These are phyloP conservation scores for Colletotrichum scovillei DNA, from an alignment of 2,329 filamentous ascomycete genomes.

Conservation along the genomic window DNA sequence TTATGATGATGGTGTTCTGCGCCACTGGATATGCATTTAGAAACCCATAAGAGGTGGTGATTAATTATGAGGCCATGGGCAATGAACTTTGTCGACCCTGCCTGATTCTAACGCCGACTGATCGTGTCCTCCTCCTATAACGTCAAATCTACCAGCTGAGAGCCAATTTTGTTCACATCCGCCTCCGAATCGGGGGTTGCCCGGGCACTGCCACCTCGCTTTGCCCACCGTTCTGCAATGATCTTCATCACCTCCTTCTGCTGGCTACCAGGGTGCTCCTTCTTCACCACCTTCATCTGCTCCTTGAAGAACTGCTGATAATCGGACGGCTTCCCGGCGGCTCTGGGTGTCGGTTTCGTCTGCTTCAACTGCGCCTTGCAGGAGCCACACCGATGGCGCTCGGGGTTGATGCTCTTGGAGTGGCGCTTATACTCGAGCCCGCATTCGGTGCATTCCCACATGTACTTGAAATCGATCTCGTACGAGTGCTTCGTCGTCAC, in stretches of 20 bases:
- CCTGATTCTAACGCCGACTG: not conserved
- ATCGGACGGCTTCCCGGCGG: conserved; percentile 47
- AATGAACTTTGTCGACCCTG: not conserved
- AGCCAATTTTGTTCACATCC: conserved; percentile 1
- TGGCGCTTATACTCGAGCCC: conserved; percentile 82
- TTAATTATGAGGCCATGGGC: not conserved
- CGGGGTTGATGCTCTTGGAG: conserved; percentile 83
- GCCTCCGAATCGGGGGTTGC: conserved; percentile 23
- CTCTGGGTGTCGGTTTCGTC: conserved; percentile 79
- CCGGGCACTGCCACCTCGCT: conserved; percentile 52
- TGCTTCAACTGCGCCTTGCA: conserved; percentile 80
- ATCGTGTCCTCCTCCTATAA: not conserved
- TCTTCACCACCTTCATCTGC: conserved; percentile 72
- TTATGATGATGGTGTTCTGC: not conserved
- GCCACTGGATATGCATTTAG: not conserved
- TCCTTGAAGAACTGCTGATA: conserved; percentile 71
- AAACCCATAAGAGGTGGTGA: not conserved
- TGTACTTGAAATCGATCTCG: conserved; percentile 90
- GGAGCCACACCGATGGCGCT: conserved; percentile 78
- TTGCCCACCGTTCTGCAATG: conserved; percentile 72
- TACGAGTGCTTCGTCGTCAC: conserved; percentile 94
- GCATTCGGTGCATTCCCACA: conserved; percentile 83
- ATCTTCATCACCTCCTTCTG: conserved; percentile 78
- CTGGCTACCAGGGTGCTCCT: conserved; percentile 64
- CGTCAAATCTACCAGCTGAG: conserved; percentile 4